Base-by-base conservation (phyloP, 345 rosid species). In the Salix purpurea region DNA sequence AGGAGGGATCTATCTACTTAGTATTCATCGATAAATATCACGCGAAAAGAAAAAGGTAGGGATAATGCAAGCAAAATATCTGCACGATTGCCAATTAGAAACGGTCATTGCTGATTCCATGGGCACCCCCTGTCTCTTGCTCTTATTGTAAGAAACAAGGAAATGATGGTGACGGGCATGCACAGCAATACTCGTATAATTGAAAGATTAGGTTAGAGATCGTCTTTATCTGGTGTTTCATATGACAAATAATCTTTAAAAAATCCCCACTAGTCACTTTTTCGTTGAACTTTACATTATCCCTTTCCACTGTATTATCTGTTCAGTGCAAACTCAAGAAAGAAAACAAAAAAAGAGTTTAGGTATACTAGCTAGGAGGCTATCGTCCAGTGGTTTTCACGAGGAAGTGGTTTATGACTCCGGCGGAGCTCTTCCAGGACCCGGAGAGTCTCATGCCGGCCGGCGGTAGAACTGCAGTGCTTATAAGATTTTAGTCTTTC, bases 351-450 rank as follows among this genome's bases (percentile, higher is more conserved):
- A n/a, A 6, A 16, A 37, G 1, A 9, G 26, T 12, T 40, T 5
- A 66, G 1, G 64, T 8, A 30, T 1, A 48, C 81, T 70, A 84
- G 42, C 81, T 72, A 84, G 42, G 84, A 79, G 32, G 81, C 78
- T 52, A 85, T 85, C 58, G 83, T 64, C 79, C 84, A 74, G 2
- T 75, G 82, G 1, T 72, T 85, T 30, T 61, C 81, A 71, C 50
- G 39, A 67, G 16, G 21, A 36, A 61, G 84, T 7, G 79, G 84
- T 21, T 30, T 83, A 23, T 77, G 61, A 12, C 73, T 70, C 52
- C 75, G 84, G 69, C 88, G 83, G 68, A 79, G 88, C 52, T 89
- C 90, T 54, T 84, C 82, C 1, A 80, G 73, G 62, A 90, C 74
- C 1, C 54, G 58, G 37, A 75, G 85, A 46, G 77, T 77, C 42